phyloP scores from a whole-genome alignment of 371 early-diverging fungal genomes.

The Mortierella sp. region DNA sequence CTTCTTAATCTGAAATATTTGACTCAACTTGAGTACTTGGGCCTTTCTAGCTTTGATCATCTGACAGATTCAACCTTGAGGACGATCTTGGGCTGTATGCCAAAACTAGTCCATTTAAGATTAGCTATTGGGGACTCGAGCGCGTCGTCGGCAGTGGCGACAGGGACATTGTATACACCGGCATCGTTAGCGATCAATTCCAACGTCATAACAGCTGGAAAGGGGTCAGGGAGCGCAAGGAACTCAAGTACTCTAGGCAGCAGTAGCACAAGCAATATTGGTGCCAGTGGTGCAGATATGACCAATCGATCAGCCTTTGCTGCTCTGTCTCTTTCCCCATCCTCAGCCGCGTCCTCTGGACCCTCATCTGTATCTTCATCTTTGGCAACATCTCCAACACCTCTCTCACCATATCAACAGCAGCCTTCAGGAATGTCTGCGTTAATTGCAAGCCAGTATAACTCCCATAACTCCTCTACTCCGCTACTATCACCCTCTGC shows the following conservation, averaged over 20 bases:
- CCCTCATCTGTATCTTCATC: conserved; percentile 7
- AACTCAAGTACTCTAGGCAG: conserved; percentile 4
- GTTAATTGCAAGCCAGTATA: conserved; percentile 5
- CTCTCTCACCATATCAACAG: neutral
- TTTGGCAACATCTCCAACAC: conserved; percentile 9
- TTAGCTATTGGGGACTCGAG: conserved; percentile 45
- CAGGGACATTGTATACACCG: neutral
- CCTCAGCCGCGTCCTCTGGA: conserved; percentile 3
- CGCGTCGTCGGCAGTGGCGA: conserved; percentile 1
- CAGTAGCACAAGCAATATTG: neutral
- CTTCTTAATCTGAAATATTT: conserved; percentile 43
- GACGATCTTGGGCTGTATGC: conserved; percentile 53
- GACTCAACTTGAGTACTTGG: conserved; percentile 42
- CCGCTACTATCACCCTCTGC: conserved; percentile 7
- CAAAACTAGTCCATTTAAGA: conserved; percentile 38
- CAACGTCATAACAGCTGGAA: neutral
- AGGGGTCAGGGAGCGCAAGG: conserved; percentile 18
- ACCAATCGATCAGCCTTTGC: conserved; percentile 21
- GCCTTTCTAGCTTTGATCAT: conserved; percentile 54
- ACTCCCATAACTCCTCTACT: conserved; percentile 9
- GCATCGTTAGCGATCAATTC: conserved; percentile 3
- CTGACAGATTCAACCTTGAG: conserved; percentile 48
- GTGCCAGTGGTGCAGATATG: conserved; percentile 5
- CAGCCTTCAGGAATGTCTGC: conserved; percentile 6
- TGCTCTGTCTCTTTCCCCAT: conserved; percentile 18